Conservation (phyloP, 257 asterid genomes). For the Euphrasia confusa region DNA sequence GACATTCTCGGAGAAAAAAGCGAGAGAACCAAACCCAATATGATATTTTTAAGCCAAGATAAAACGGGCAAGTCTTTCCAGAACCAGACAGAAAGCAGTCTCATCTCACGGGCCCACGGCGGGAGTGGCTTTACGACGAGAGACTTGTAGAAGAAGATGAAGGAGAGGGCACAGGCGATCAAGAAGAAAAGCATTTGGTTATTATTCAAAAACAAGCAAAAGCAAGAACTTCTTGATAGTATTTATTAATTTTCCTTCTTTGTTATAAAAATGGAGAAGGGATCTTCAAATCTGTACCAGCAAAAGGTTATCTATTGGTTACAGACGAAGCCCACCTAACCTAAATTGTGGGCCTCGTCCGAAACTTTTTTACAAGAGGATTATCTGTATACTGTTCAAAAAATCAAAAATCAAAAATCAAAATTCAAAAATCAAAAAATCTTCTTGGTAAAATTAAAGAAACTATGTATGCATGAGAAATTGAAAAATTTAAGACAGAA, state of each 20-base stretch:
- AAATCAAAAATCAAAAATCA: neutral
- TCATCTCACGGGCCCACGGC: slow-evolving; percentile 59
- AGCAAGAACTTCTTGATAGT: neutral
- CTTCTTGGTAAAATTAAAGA: neutral
- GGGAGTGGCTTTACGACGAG: slow-evolving; percentile 60
- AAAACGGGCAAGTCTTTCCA: slow-evolving; percentile 47
- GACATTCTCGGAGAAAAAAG: slow-evolving; percentile 37
- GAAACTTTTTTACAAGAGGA: neutral
- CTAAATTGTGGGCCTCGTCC: slow-evolving; percentile 15
- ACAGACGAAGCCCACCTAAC: slow-evolving; percentile 11
- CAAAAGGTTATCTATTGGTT: neutral
- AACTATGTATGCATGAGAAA: neutral
- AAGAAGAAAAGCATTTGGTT: slow-evolving; percentile 70
- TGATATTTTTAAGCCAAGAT: slow-evolving; percentile 27
- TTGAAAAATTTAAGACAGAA: neutral
- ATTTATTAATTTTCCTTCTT: neutral
- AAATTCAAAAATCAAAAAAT: neutral
- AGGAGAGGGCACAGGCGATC: slow-evolving; percentile 60
- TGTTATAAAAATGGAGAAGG: slow-evolving; percentile 5
- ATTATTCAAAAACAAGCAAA: neutral
- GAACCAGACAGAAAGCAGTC: slow-evolving; percentile 47
- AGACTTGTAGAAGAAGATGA: slow-evolving; percentile 59
- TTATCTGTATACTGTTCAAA: slow-evolving; percentile 3
- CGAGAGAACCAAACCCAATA: slow-evolving; percentile 21
- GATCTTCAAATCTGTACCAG: neutral